Percentiles rank a stretch among this genome's conserved stretches.
Conservation (phyloP, 805 yeast species). For the Diddensiella santjacobensis region DNA sequence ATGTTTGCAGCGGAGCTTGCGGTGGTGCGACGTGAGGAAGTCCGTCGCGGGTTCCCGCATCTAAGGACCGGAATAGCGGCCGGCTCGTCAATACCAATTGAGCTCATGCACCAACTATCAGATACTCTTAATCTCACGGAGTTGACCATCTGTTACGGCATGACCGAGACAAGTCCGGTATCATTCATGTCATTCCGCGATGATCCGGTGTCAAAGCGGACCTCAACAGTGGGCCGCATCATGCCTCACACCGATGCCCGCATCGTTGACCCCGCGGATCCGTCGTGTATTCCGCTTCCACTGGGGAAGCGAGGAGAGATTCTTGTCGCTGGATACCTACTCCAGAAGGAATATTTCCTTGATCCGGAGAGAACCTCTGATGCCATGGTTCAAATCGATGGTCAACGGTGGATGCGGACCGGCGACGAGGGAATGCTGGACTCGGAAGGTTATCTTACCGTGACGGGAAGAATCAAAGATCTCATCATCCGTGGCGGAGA, state of each 20-base stretch:
- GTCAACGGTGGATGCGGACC: slow-evolving; percentile 31
- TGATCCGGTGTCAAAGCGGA: slow-evolving; percentile 27
- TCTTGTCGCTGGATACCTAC: slow-evolving; percentile 28
- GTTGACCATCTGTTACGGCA: slow-evolving; percentile 32
- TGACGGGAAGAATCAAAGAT: slow-evolving; percentile 34
- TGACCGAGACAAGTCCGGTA: slow-evolving; percentile 34
- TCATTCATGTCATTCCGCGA: slow-evolving; percentile 29
- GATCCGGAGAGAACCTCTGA: slow-evolving; percentile 27
- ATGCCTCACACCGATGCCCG: slow-evolving; percentile 31
- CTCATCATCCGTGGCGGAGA: slow-evolving; percentile 34
- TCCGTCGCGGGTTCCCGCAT: slow-evolving; percentile 23
- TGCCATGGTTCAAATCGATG: slow-evolving; percentile 25
- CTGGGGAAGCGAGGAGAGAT: slow-evolving; percentile 28
- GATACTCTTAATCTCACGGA: slow-evolving; percentile 22
- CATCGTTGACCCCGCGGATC: slow-evolving; percentile 23
- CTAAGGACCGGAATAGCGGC: slow-evolving; percentile 33
- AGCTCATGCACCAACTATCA: slow-evolving; percentile 26
- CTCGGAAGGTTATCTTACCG: slow-evolving; percentile 27
- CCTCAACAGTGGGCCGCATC: slow-evolving; percentile 28
- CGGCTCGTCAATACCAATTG: slow-evolving; percentile 32
- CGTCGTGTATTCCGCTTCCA: slow-evolving; percentile 24
- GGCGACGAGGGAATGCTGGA: slow-evolving; percentile 33
- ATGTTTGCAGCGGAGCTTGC: slow-evolving; percentile 31
- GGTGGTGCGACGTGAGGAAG: slow-evolving; percentile 18
- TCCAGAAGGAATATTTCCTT: slow-evolving; percentile 26